Evolutionary conservation across 805 yeast genomes (phyloP).

Genomic region (Zygosaccharomyces kombuchaensis): DNA sequence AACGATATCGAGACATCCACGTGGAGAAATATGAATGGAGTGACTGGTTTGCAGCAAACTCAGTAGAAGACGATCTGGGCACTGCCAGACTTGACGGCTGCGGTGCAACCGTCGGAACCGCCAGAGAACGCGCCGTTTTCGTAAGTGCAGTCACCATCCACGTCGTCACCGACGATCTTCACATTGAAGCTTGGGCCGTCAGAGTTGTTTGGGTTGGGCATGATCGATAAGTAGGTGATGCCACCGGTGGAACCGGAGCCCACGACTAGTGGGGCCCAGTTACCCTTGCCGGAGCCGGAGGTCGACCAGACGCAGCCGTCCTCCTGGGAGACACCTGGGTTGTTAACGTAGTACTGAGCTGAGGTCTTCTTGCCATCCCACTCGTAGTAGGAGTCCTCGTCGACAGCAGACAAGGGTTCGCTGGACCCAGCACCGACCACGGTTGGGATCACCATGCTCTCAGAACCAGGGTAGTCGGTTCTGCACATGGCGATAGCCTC

Average conservation of each 20-base stretch:
- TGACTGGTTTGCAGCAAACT: slow-evolving; percentile 6
- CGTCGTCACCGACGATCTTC: slow-evolving; percentile 68
- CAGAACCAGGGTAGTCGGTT: slow-evolving; percentile 99
- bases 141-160: slow-evolving; percentile 75
- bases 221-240: slow-evolving; percentile 77
- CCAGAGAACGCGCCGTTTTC: slow-evolving; percentile 58
- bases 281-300: slow-evolving; percentile 75
- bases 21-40: neutral
- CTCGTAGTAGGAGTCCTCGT: slow-evolving; percentile 67
- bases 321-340: slow-evolving; percentile 85
- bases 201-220: slow-evolving; percentile 90
- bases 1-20: neutral
- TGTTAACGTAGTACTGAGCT: slow-evolving; percentile 94
- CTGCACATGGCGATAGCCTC: slow-evolving; percentile 80
- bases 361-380: slow-evolving; percentile 85
- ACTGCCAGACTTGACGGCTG: slow-evolving; percentile 75
- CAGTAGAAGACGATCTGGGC: slow-evolving; percentile 77
- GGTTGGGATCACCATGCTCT: slow-evolving; percentile 96
- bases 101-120: slow-evolving; percentile 89
- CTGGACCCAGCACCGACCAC: slow-evolving; percentile 62
- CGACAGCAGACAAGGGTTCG: slow-evolving; percentile 72
- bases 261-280: slow-evolving; percentile 96
- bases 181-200: slow-evolving; percentile 67
- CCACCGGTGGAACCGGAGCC: slow-evolving; percentile 83
- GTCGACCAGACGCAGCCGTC: slow-evolving; percentile 96